These are phyloP conservation scores for Alternaria tenuissima DNA, from an alignment of 2,329 filamentous ascomycete genomes.

Conservation along the genomic window DNA sequence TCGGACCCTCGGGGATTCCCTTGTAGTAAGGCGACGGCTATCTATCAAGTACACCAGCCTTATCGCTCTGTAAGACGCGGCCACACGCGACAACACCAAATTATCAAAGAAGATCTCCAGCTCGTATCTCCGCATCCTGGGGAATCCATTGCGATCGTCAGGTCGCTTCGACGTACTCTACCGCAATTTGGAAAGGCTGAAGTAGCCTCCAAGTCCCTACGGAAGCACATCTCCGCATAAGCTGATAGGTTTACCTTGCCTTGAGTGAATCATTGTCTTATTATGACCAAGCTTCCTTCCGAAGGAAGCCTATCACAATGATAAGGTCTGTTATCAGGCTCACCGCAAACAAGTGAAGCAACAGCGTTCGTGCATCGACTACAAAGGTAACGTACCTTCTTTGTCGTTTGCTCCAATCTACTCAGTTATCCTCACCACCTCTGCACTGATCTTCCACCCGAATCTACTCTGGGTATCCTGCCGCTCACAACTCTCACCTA, in stretches of 20 bases:
- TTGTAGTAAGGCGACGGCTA: conserved; percentile 20
- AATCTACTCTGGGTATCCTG: neutral
- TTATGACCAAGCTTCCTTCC: conserved; percentile 21
- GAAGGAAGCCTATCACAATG: conserved; percentile 41
- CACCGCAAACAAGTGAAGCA: conserved; percentile 30
- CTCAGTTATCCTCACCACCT: neutral
- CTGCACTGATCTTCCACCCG: neutral
- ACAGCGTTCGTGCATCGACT: conserved; percentile 7
- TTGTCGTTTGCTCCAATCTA: neutral
- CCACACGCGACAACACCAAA: conserved; percentile 26
- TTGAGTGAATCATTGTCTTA: conserved; percentile 9
- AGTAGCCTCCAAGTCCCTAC: conserved; percentile 13
- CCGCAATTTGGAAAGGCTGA: conserved; percentile 2
- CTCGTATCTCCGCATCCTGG: conserved; percentile 20
- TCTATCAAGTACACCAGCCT: conserved; percentile 18
- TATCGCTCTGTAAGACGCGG: conserved; percentile 21
- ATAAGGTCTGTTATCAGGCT: conserved; percentile 38
- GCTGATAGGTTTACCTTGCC: conserved; percentile 17
- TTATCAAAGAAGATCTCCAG: conserved; percentile 21
- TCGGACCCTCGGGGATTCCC: conserved; percentile 15
- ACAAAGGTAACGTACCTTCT: conserved; percentile 19
- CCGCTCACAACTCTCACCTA: conserved; percentile 2
- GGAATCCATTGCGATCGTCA: conserved; percentile 15
- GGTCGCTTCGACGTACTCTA: neutral
- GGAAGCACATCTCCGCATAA: conserved; percentile 6